Conservation (phyloP, 495 filamentous ascomycete genomes). For the Pyronema omphalodes region DNA sequence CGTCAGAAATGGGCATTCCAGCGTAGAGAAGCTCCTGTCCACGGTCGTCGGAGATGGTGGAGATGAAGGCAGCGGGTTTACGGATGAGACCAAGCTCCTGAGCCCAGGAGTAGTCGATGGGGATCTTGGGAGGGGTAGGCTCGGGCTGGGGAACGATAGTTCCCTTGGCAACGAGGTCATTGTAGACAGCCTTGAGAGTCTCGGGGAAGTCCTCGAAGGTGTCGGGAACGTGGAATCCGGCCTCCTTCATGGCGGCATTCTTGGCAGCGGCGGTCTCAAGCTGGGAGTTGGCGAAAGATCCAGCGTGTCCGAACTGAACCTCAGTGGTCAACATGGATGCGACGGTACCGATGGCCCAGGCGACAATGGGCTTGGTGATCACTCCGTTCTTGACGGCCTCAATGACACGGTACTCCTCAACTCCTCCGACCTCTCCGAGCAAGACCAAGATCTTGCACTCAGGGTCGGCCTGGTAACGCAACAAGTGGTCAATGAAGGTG, state of each 20-base stretch:
- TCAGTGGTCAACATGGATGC: constrained; percentile 99
- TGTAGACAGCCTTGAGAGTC: constrained; percentile 58
- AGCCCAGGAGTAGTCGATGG: constrained; percentile 98
- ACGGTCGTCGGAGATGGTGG: constrained; percentile 98
- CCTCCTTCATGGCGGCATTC: constrained; percentile 91
- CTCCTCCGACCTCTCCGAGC: constrained; percentile 95
- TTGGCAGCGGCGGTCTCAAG: constrained; percentile 91
- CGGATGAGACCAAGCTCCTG: constrained; percentile 98
- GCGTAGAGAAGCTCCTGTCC: constrained; percentile 97
- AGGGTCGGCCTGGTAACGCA: constrained; percentile 86
- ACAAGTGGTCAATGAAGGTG: constrained; percentile 95
- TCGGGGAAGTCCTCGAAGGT: constrained; percentile 91
- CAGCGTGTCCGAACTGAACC: constrained; percentile 97
- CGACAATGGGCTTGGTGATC: constrained; percentile 96
- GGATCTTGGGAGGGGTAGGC: constrained; percentile 93
- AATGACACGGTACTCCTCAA: constrained; percentile 98
- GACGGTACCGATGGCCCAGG: constrained; percentile 98
- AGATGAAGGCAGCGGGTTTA: constrained; percentile 99
- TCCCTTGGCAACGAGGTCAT: constrained; percentile 65
- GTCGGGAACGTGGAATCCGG: constrained; percentile 81
- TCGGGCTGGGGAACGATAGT: constrained; percentile 69
- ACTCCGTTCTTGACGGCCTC: constrained; percentile 85
- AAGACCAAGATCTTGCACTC: constrained; percentile 93
- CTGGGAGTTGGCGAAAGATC: constrained; percentile 95
- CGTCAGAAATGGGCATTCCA: constrained; percentile 97